Conservation (phyloP, 345 rosid genomes). For the Firmiana major region DNA sequence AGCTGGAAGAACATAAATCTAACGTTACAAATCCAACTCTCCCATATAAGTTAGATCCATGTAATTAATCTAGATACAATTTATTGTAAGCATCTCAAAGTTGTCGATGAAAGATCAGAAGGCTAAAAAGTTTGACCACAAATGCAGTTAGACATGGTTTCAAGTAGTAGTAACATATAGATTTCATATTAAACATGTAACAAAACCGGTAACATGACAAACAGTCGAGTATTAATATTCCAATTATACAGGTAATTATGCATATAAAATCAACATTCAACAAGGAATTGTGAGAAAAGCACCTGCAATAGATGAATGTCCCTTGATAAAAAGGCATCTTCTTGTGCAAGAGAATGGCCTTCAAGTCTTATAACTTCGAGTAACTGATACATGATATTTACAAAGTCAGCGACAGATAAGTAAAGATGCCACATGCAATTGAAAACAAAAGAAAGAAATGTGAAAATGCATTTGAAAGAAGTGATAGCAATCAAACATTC, state of each 20-base stretch:
- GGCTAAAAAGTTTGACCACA: neutral
- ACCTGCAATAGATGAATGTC: slow-evolving; percentile 99
- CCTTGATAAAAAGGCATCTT: slow-evolving; percentile 87
- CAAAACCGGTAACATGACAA: neutral
- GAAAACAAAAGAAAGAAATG: neutral
- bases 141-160: neutral
- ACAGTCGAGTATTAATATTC: neutral
- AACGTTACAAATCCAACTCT: neutral
- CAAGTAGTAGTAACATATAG: neutral
- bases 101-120: neutral
- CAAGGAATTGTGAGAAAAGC: neutral
- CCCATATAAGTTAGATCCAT: neutral
- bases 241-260: neutral
- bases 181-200: neutral
- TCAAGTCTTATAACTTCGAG: slow-evolving; percentile 94
- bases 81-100: neutral
- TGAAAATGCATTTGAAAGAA: neutral
- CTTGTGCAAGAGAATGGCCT: slow-evolving; percentile 91
- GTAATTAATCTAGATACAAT: neutral
- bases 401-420: neutral
- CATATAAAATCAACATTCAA: neutral
- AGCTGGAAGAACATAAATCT: neutral
- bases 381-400: slow-evolving; percentile 37
- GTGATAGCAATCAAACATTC: neutral
- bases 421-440: neutral